Percentiles rank a stretch among this genome's conserved stretches.
These are phyloP conservation scores for Pistacia integerrima DNA, from an alignment of 345 rosid species.

Conservation along the genomic window DNA sequence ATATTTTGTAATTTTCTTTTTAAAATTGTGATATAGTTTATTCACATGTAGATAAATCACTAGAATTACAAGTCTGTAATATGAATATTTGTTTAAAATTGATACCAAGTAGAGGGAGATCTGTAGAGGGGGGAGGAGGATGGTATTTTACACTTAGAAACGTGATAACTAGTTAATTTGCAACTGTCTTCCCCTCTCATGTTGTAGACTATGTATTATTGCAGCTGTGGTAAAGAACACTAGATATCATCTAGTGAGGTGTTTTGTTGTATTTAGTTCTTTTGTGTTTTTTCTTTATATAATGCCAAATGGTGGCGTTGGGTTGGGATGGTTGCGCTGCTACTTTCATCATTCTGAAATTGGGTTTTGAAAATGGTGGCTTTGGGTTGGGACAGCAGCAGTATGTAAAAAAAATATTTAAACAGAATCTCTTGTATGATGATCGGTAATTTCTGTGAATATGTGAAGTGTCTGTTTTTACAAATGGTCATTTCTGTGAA, in stretches of 20 bases:
- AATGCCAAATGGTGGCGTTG: background rate
- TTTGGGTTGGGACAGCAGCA: too few relatives aligned
- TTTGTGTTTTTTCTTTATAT: background rate
- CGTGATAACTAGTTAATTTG: background rate
- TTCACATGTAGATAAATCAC: background rate
- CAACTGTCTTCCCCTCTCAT: background rate
- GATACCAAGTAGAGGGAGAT: constrained; percentile 10
- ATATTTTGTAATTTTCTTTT: constrained; percentile 4
- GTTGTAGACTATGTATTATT: background rate
- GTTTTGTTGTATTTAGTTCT: background rate
- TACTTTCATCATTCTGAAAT: background rate
- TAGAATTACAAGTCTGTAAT: constrained; percentile 14
- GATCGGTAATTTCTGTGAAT: too few relatives aligned
- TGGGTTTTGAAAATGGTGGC: too few relatives aligned
- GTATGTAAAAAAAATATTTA: too few relatives aligned
- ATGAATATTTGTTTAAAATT: constrained; percentile 14
- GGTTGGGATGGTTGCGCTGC: background rate
- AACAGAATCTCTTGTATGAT: too few relatives aligned
- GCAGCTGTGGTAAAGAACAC: background rate
- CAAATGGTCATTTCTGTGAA: too few relatives aligned
- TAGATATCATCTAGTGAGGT: background rate
- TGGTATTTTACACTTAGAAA: background rate
- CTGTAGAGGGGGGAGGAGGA: background rate
- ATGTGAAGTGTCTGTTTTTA: too few relatives aligned
- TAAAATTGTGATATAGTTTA: constrained; percentile 9